Evolutionary conservation across 1,139 yeast genomes (phyloP), one percentile per base, ranked within the genome.

Genomic region (Lizanozyma gosingica): DNA sequence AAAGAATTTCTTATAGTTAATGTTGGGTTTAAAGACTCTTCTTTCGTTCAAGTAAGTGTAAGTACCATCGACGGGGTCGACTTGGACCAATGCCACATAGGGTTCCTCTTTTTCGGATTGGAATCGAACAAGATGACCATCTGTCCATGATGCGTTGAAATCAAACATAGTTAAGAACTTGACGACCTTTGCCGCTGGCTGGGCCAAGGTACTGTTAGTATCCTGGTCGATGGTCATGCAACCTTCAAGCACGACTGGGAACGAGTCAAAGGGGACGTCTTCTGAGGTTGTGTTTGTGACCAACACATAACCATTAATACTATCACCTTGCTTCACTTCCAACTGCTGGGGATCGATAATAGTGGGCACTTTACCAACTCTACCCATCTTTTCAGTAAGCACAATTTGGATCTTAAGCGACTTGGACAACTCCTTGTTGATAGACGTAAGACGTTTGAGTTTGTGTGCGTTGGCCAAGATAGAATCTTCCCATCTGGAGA

Each of bases 111-210:
- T 33, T 32, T 29, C 35, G 3, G 38, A 22, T 22, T 22, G 29
- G 11, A 58, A 50, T 29, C 65, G 43, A 44, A 65, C 69, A 27
- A 64, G 52, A 40, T 48, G 52, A 0, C 61, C 71, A 43, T 65
- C 71, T 42, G 62, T 64, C 70, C 71, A 67, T 34, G 66, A 62
- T 3, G 71, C 73, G 42, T 59, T 59, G 48, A 65, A 65, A 47
- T 66, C 72, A 46, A 66, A 65, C 71, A 66, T 65, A 39, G 58
- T 62, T 17, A 65, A 51, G 42, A 66, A 64, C 39, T 57, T 52
- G 15, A 41, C 46, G 14, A 45, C 15, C 11, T 22, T 22, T 6
- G 29, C 29, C 6, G 11, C 29, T 22, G 29, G 29, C 29, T 22
- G 29, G 11, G 29, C 29, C 29, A 22, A 22, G 6, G 11, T 22